phyloP scores from a whole-genome alignment of 495 filamentous ascomycete genomes.

The Annulohypoxylon nitens region DNA sequence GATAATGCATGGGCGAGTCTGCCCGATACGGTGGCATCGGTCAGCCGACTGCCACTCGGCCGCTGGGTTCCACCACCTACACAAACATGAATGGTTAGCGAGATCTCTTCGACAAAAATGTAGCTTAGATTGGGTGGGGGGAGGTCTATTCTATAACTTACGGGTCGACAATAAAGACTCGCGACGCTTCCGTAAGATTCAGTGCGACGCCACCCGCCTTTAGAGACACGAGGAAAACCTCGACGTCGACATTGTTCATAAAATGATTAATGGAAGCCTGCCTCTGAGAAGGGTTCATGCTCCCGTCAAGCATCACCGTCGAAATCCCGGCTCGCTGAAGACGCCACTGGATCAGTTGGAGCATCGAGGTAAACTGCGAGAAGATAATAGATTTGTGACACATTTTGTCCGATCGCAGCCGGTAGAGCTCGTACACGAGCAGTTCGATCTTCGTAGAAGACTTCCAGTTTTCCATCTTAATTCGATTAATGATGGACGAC shows the following conservation, averaged over 20 bases:
- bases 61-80: slow-evolving; percentile 95
- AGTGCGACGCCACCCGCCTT: slow-evolving; percentile 96
- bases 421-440: slow-evolving; percentile 91
- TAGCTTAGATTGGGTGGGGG: neutral
- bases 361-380: slow-evolving; percentile 97
- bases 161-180: slow-evolving; percentile 96
- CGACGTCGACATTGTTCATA: slow-evolving; percentile 92
- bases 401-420: slow-evolving; percentile 86
- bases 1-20: slow-evolving; percentile 92
- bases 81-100: slow-evolving; percentile 40
- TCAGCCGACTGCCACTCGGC: slow-evolving; percentile 98
- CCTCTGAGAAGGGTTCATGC: slow-evolving; percentile 92
- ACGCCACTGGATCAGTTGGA: slow-evolving; percentile 97
- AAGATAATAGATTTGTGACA: slow-evolving; percentile 98
- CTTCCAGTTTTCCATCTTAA: slow-evolving; percentile 97
- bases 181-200: slow-evolving; percentile 92
- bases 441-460: slow-evolving; percentile 98
- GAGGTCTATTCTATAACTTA: slow-evolving; percentile 62
- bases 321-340: slow-evolving; percentile 94
- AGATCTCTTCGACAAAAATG: slow-evolving; percentile 36
- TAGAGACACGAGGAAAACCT: slow-evolving; percentile 93
- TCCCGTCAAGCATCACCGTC: slow-evolving; percentile 96
- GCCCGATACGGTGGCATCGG: slow-evolving; percentile 96
- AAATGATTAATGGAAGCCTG: slow-evolving; percentile 92
- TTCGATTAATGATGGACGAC: slow-evolving; percentile 95